Evolutionary conservation across 2,329 filamentous ascomycete species (phyloP).

Genomic region (Trichophyton rubrum): DNA sequence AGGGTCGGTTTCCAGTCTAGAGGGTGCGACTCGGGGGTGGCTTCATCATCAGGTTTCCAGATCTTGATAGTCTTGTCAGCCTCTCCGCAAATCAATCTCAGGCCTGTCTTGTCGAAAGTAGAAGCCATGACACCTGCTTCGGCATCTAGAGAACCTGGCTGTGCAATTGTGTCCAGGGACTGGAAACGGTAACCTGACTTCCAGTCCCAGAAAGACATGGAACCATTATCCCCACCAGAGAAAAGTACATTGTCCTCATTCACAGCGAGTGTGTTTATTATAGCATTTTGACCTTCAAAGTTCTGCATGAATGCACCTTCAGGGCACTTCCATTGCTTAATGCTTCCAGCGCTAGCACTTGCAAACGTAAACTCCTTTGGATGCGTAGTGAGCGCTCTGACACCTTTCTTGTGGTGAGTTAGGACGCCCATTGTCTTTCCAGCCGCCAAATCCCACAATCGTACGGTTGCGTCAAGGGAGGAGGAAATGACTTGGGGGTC

Average conservation of each 20-base stretch:
- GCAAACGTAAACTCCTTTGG: conserved; percentile 95
- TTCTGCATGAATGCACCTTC: conserved; percentile 99
- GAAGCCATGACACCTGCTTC: conserved; percentile 92
- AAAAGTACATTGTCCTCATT: conserved; percentile 95
- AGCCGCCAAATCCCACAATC: conserved; percentile 89
- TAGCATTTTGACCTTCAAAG: conserved; percentile 89
- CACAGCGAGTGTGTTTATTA: conserved; percentile 86
- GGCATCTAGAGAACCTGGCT: conserved; percentile 85
- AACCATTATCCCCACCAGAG: conserved; percentile 89
- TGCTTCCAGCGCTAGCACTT: conserved; percentile 76
- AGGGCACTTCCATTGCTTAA: conserved; percentile 99
- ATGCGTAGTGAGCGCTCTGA: conserved; percentile 70
- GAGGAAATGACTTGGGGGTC: conserved; percentile 90
- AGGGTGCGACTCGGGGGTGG: conserved; percentile 82
- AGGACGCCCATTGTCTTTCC: conserved; percentile 93
- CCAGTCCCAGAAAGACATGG: conserved; percentile 98
- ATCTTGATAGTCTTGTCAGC: conserved; percentile 98
- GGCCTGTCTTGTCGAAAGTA: conserved; percentile 77
- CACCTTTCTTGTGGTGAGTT: conserved; percentile 97
- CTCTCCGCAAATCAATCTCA: conserved; percentile 86
- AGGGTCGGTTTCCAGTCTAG: conserved; percentile 82
- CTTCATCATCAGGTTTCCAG: conserved; percentile 87
- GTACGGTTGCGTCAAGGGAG: conserved; percentile 83
- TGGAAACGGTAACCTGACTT: conserved; percentile 92
- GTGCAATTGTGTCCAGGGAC: conserved; percentile 75